phyloP scores from a whole-genome alignment of 202 grass and related monocot species.

The Saccharum hybrid region DNA sequence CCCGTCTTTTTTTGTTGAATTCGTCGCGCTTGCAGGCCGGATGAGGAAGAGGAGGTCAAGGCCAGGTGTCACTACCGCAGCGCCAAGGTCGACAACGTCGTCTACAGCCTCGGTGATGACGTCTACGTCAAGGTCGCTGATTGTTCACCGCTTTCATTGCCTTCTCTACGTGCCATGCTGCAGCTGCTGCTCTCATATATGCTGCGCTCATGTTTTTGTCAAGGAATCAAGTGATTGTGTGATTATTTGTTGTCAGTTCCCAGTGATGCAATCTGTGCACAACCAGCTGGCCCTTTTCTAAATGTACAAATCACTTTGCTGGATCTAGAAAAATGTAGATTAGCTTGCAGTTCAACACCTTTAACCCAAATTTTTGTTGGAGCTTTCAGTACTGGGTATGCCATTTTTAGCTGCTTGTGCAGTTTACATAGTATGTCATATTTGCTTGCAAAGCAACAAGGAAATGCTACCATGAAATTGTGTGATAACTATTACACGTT shows the following conservation, averaged over 20 bases:
- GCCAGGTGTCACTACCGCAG: conserved; percentile 52
- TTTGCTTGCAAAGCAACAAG: too few species aligned
- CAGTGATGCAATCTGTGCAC: background rate
- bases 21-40: background rate
- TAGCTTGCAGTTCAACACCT: too few species aligned
- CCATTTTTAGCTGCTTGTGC: too few species aligned
- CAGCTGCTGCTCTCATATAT: background rate
- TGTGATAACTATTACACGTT: too few species aligned
- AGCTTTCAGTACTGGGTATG: too few species aligned
- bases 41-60: conserved; percentile 44
- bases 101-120: conserved; percentile 51
- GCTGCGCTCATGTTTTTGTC: background rate
- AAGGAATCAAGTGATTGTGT: background rate
- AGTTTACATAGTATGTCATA: too few species aligned
- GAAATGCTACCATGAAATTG: too few species aligned
- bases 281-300: too few species aligned
- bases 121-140: background rate
- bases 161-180: background rate
- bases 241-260: background rate
- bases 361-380: too few species aligned
- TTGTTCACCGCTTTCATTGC: background rate
- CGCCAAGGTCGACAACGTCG: conserved; percentile 52
- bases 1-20: background rate
- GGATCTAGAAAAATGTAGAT: too few species aligned
- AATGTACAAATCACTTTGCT: too few species aligned